A percentile compares a stretch with the other conserved stretches of the same genome.
Conservation (phyloP, 1,139 yeast genomes). For the Geotrichum klebahnii region DNA sequence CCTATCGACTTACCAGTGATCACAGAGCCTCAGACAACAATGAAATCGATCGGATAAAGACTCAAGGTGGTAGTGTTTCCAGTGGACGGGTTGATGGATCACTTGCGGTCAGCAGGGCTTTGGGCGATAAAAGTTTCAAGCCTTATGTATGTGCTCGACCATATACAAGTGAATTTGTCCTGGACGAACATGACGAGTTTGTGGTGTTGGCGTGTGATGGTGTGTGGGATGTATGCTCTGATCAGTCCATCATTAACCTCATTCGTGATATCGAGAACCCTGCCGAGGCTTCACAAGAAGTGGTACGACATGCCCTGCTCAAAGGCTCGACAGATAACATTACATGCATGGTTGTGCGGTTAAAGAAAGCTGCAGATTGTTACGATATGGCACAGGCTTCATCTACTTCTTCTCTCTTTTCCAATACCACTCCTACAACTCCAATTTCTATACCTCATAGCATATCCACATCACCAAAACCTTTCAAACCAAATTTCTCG, state of each 20-base stretch:
- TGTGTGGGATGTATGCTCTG: constrained; percentile 83
- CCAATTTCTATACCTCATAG: constrained; percentile 6
- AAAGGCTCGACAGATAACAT: constrained; percentile 77
- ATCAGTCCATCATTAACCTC: constrained; percentile 67
- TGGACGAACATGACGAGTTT: constrained; percentile 53
- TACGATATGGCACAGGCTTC: too few relatives aligned
- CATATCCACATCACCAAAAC: background rate
- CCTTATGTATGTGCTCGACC: constrained; percentile 73
- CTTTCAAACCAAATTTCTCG: background rate
- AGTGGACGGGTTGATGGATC: constrained; percentile 74
- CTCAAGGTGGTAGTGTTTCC: constrained; percentile 70
- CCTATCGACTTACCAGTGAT: constrained; percentile 69
- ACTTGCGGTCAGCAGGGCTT: constrained; percentile 75
- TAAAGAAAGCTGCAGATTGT: constrained; percentile 14
- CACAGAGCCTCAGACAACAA: constrained; percentile 70
- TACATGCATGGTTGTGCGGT: constrained; percentile 70
- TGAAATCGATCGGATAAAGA: constrained; percentile 61
- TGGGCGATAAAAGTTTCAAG: constrained; percentile 82
- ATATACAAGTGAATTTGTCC: constrained; percentile 51
- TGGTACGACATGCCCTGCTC: constrained; percentile 67
- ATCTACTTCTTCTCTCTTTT: too few relatives aligned
- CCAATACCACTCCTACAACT: background rate
- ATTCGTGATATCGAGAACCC: constrained; percentile 53
- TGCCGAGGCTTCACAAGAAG: constrained; percentile 56
- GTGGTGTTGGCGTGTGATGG: constrained; percentile 90